Conservation (phyloP, 108 stramenopile genomes). For the Pelagomonas calceolata region DNA sequence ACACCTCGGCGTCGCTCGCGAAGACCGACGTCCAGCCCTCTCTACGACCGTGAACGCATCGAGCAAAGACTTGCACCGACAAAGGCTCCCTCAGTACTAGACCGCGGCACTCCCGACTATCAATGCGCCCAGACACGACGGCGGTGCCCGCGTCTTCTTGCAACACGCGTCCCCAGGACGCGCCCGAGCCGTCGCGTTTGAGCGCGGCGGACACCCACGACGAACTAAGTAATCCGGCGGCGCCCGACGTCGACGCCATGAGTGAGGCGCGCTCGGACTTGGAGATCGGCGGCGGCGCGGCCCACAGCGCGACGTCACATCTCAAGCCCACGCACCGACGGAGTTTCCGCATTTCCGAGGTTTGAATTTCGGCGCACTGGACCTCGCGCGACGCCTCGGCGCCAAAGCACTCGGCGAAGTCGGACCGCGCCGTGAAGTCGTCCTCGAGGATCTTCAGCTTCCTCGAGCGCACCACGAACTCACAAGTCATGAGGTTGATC, state of each 20-base stretch:
- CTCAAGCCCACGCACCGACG: constrained; percentile 88
- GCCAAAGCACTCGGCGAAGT: not conserved
- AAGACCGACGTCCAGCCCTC: not conserved
- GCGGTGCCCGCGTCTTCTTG: too few species aligned
- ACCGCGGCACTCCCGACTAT: not conserved
- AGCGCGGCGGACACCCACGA: not conserved
- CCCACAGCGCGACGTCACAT: constrained; percentile 89
- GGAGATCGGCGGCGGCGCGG: constrained; percentile 47
- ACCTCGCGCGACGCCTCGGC: not conserved
- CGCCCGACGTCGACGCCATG: not conserved
- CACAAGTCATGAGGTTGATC: constrained; percentile 86
- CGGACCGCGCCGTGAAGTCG: not conserved
- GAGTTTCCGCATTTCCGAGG: constrained; percentile 85
- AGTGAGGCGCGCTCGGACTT: not conserved
- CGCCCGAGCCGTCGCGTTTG: not conserved
- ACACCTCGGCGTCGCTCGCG: not conserved
- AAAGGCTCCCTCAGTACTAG: not conserved
- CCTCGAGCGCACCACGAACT: constrained; percentile 95
- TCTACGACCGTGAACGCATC: not conserved
- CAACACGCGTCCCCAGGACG: too few species aligned
- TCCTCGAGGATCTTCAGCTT: constrained; percentile 86
- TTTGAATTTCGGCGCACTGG: constrained; percentile 87
- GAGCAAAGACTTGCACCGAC: not conserved
- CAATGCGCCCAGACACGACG: not conserved
- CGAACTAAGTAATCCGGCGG: not conserved